A percentile compares a stretch with the other conserved stretches of the same genome.
These are phyloP conservation scores for Sporothrix schenckii DNA, from an alignment of 2,329 filamentous ascomycete species.

Conservation along the genomic window DNA sequence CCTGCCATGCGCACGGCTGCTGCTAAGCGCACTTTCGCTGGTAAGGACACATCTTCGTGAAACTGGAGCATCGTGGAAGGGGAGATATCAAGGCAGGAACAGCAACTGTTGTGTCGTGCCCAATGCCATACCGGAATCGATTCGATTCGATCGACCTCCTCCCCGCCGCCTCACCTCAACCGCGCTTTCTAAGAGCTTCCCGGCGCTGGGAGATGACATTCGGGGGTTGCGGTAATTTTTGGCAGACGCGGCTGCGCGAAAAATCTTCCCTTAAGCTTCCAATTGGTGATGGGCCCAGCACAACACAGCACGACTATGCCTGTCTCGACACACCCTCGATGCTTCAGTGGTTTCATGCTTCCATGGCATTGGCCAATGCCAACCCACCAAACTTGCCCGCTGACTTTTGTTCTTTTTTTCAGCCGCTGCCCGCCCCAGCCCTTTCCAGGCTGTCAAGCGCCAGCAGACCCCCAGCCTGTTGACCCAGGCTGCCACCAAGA, in stretches of 20 bases:
- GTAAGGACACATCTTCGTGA: conserved; percentile 54
- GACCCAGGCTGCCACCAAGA: conserved; percentile 63
- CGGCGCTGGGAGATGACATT: conserved; percentile 9
- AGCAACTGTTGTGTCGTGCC: conserved; percentile 1
- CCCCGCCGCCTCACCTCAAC: neutral
- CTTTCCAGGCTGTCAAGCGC: conserved; percentile 76
- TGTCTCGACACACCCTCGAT: conserved; percentile 6
- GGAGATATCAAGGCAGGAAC: neutral
- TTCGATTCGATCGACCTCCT: too few relatives aligned
- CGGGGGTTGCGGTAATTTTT: conserved; percentile 33
- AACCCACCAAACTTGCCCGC: neutral
- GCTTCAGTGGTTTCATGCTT: conserved; percentile 3
- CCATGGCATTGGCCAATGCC: neutral
- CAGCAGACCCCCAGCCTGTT: conserved; percentile 69
- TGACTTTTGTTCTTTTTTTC: conserved; percentile 38
- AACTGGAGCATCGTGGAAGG: neutral
- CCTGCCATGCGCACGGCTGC: conserved; percentile 69
- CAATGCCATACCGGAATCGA: neutral
- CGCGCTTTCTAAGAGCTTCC: neutral
- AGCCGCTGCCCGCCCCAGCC: conserved; percentile 61
- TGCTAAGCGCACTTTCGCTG: conserved; percentile 76
- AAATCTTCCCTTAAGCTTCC: conserved; percentile 27
- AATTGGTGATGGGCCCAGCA: conserved; percentile 1
- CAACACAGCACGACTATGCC: conserved; percentile 3
- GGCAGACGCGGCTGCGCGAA: conserved; percentile 25